Percentiles rank a stretch among this genome's conserved stretches.
Evolutionary conservation across 768 basidiomycete species (phyloP).

Genomic region (Cystobasidium ongulense): DNA sequence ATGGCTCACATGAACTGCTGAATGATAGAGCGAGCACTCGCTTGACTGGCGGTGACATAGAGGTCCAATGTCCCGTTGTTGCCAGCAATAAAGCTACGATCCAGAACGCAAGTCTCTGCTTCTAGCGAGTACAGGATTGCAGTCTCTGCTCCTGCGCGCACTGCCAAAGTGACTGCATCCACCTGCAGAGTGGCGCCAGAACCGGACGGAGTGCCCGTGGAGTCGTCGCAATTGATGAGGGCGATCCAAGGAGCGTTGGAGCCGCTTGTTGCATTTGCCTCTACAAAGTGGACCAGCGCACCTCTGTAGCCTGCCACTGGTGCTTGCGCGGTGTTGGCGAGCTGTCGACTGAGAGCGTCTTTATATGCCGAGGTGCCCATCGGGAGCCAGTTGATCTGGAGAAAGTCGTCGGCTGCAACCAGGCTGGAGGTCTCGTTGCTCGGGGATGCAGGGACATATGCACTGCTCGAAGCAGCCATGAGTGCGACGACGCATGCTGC

Average conservation of each 20-base stretch:
- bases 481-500: neutral
- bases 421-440: slow-evolving; percentile 1
- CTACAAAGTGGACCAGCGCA: slow-evolving; percentile 73
- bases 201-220: slow-evolving; percentile 51
- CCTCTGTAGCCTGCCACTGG: slow-evolving; percentile 49
- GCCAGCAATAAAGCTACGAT: slow-evolving; percentile 57
- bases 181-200: slow-evolving; percentile 49
- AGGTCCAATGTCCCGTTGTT: slow-evolving; percentile 71
- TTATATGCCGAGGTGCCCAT: slow-evolving; percentile 9
- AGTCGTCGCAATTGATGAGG: slow-evolving; percentile 67
- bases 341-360: slow-evolving; percentile 7
- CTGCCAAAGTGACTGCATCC: slow-evolving; percentile 76
- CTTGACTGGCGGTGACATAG: slow-evolving; percentile 61
- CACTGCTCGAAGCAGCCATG: neutral
- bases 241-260: slow-evolving; percentile 81
- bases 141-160: slow-evolving; percentile 67
- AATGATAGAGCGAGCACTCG: slow-evolving; percentile 52
- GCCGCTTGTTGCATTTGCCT: slow-evolving; percentile 46
- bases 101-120: slow-evolving; percentile 67
- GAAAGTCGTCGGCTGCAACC: neutral
- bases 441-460: slow-evolving; percentile 10
- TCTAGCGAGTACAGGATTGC: slow-evolving; percentile 70
- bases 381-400: slow-evolving; percentile 32
- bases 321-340: neutral
- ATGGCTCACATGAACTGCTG: slow-evolving; percentile 35